Evolutionary conservation across 192 early-diverging fungal genomes (phyloP).

Genomic region (Backusella mclennaniae): DNA sequence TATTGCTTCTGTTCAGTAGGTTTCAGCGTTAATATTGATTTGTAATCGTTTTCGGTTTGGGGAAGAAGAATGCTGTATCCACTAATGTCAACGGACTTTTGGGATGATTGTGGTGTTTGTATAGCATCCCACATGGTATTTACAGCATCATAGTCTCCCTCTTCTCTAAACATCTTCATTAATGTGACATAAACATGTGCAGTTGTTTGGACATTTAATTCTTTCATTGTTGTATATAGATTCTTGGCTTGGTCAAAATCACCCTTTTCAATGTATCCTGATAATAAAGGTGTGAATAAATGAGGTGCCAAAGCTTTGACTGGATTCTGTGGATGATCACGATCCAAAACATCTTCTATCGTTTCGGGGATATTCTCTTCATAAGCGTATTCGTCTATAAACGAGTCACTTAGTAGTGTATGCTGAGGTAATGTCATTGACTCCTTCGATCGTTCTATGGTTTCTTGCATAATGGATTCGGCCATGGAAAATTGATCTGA

Average conservation of each 20-base stretch:
- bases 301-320: conserved; percentile 18
- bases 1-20: too few relatives aligned
- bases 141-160: conserved; percentile 42
- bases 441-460: neutral
- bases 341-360: conserved; percentile 25
- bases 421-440: neutral
- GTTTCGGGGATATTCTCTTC: conserved; percentile 5
- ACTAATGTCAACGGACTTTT: neutral
- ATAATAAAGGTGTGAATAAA: conserved; percentile 46
- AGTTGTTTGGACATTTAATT: conserved; percentile 34
- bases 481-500: conserved; percentile 35
- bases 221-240: conserved; percentile 43
- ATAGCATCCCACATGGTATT: conserved; percentile 45
- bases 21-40: neutral
- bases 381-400: neutral
- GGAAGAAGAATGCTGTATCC: neutral
- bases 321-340: neutral
- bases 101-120: neutral
- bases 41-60: neutral
- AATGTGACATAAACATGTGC: conserved; percentile 39
- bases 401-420: neutral
- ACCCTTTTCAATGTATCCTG: conserved; percentile 37
- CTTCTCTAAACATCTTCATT: conserved; percentile 45
- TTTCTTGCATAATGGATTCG: conserved; percentile 10
- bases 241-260: conserved; percentile 26